phyloP scores from a whole-genome alignment of 1,284 basidiomycete species.

The Trichosporon sp. region DNA sequence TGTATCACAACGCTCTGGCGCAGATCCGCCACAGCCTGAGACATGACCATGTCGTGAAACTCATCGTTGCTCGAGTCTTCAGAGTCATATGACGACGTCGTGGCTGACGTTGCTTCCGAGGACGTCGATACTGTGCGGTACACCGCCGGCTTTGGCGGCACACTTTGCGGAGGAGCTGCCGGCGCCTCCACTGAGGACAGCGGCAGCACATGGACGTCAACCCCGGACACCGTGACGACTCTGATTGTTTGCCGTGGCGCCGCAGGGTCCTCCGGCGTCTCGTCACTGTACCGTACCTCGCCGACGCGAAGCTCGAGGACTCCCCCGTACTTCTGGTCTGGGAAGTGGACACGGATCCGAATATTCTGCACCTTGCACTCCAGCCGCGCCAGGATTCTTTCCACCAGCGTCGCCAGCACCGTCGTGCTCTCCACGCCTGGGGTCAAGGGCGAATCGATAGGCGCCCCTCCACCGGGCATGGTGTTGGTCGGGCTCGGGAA shows the following conservation, averaged over 20 bases:
- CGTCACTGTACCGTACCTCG: slow-evolving; percentile 43
- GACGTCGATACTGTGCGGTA: slow-evolving; percentile 21
- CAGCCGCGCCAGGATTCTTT: slow-evolving; percentile 74
- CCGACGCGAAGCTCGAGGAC: slow-evolving; percentile 41
- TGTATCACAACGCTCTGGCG: slow-evolving; percentile 34
- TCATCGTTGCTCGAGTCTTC: slow-evolving; percentile 21
- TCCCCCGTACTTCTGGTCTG: slow-evolving; percentile 30
- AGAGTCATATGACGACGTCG: slow-evolving; percentile 1
- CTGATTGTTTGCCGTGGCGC: slow-evolving; percentile 22
- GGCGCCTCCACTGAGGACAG: neutral
- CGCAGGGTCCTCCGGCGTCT: slow-evolving; percentile 20
- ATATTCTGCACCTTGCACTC: slow-evolving; percentile 69
- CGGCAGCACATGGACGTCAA: slow-evolving; percentile 29
- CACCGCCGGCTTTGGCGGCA: neutral
- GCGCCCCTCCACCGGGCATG: neutral
- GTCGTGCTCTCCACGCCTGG: slow-evolving; percentile 57
- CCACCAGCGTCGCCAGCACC: slow-evolving; percentile 75
- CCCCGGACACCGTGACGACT: slow-evolving; percentile 24
- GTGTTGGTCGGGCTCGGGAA: slow-evolving; percentile 28
- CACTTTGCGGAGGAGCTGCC: neutral
- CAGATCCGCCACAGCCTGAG: slow-evolving; percentile 52
- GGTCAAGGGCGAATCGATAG: neutral
- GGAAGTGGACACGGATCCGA: slow-evolving; percentile 52
- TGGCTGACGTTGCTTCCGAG: slow-evolving; percentile 4
- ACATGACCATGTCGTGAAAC: slow-evolving; percentile 49